Percentiles rank a stretch among this genome's conserved stretches.
These are phyloP conservation scores for Geranium rotundifolium DNA, from an alignment of 345 rosid species.

Conservation along the genomic window DNA sequence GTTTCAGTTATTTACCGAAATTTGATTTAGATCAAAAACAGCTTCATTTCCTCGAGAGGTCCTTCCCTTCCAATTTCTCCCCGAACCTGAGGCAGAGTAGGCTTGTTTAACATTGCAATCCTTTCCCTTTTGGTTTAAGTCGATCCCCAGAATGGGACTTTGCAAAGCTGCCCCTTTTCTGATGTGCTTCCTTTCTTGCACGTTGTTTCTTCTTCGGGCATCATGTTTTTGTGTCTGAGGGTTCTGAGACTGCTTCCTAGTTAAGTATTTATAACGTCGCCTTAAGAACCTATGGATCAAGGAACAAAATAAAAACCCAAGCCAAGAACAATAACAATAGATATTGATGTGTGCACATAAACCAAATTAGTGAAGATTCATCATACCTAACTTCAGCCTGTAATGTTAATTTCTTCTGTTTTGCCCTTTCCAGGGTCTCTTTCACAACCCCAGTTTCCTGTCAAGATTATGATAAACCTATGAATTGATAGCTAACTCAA, in stretches of 20 bases:
- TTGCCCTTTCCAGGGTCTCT: constrained; percentile 47
- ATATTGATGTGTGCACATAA: neutral
- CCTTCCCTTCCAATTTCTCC: too few species aligned
- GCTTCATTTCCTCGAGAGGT: constrained; percentile 34
- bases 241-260: constrained; percentile 30
- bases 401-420: constrained; percentile 35
- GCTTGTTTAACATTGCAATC: too few species aligned
- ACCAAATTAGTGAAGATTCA: constrained; percentile 5
- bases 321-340: neutral
- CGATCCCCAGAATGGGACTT: constrained; percentile 4
- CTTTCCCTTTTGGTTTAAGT: constrained; percentile 27
- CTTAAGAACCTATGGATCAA: constrained; percentile 51
- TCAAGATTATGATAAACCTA: neutral
- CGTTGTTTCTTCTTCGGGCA: constrained; percentile 10
- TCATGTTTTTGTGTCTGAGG: constrained; percentile 13
- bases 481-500: too few species aligned
- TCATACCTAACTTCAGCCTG: constrained; percentile 68
- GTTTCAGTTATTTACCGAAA: constrained; percentile 54
- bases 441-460: constrained; percentile 60
- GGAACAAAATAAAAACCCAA: constrained; percentile 2
- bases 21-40: constrained; percentile 70
- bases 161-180: constrained; percentile 13
- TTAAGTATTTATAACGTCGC: constrained; percentile 44
- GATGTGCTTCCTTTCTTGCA: constrained; percentile 16
- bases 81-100: too few species aligned